Percentiles rank a stretch among this genome's conserved stretches.
Evolutionary conservation across 164 flowering plant genomes (phyloP).

Genomic region (Magnolia officinalis): DNA sequence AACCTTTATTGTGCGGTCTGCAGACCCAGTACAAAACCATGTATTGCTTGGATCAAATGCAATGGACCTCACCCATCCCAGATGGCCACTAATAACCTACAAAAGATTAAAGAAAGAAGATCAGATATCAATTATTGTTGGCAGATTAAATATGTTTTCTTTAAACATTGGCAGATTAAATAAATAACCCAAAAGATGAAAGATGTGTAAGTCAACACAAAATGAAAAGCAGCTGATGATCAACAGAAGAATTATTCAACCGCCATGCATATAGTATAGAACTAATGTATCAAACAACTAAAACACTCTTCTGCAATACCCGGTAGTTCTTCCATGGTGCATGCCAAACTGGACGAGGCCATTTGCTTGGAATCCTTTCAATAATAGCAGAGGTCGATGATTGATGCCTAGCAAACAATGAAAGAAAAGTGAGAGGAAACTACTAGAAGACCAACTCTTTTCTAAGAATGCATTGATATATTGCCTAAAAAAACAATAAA

Average conservation of each 20-base stretch:
- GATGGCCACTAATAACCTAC: slow-evolving; percentile 94
- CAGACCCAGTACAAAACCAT: slow-evolving; percentile 99
- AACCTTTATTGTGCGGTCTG: slow-evolving; percentile 96
- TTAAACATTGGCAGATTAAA: background rate
- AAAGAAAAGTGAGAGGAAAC: background rate
- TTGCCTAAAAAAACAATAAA: too few species aligned
- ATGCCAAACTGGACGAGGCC: slow-evolving; percentile 99
- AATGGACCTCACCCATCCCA: slow-evolving; percentile 98
- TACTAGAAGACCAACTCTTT: background rate
- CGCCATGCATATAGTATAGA: background rate
- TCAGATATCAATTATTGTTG: background rate
- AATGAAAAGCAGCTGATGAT: background rate
- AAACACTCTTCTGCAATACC: slow-evolving; percentile 31
- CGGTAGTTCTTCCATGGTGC: slow-evolving; percentile 97
- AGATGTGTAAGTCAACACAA: background rate
- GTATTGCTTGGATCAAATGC: slow-evolving; percentile 93
- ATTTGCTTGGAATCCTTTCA: slow-evolving; percentile 96
- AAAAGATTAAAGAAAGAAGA: slow-evolving; percentile 9
- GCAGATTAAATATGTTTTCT: background rate
- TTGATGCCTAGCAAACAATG: slow-evolving; percentile 40
- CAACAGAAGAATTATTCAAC: background rate
- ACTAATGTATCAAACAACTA: background rate
- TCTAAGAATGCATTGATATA: too few species aligned
- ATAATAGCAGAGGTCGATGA: slow-evolving; percentile 79
- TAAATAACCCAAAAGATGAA: background rate